A percentile compares a stretch with the other conserved stretches of the same genome.
These are phyloP conservation scores for Phytophthora macrochlamydospora DNA, from an alignment of 352 stramenopile genomes.

Conservation along the genomic window DNA sequence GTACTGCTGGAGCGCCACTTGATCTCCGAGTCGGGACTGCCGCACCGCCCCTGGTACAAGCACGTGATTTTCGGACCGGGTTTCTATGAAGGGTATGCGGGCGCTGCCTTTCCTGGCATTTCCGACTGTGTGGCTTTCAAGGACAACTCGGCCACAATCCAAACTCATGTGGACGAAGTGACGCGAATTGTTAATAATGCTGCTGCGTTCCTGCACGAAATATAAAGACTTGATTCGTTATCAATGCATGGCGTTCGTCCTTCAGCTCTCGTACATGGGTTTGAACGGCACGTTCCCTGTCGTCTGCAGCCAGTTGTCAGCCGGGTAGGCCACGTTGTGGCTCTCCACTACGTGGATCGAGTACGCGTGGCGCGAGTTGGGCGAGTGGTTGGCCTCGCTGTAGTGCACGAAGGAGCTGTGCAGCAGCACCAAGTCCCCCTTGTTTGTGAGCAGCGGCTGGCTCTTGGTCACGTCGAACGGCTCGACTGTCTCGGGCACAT, in stretches of 20 bases:
- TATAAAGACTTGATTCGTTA: constrained; percentile 1
- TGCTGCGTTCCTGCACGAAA: constrained; percentile 27
- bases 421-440: constrained; percentile 94
- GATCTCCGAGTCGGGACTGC: constrained; percentile 15
- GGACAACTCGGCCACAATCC: constrained; percentile 17
- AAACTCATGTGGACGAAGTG: constrained; percentile 23
- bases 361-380: constrained; percentile 93
- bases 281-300: constrained; percentile 67
- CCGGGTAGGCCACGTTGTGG: constrained; percentile 79
- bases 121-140: constrained; percentile 21
- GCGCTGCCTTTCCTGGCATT: constrained; percentile 24
- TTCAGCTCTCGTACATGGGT: constrained; percentile 60
- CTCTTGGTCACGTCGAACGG: constrained; percentile 63
- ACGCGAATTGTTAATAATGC: constrained; percentile 26
- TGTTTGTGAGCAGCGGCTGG: constrained; percentile 86
- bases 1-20: constrained; percentile 23
- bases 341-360: constrained; percentile 96
- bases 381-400: constrained; percentile 92
- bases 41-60: constrained; percentile 27
- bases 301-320: constrained; percentile 95
- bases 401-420: constrained; percentile 95
- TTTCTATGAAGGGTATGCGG: constrained; percentile 27
- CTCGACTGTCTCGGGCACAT: constrained; percentile 49
- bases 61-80: constrained; percentile 30
- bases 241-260: neutral